phyloP scores from a whole-genome alignment of 106 monocot genomes.

The Ottelia alismoides region DNA sequence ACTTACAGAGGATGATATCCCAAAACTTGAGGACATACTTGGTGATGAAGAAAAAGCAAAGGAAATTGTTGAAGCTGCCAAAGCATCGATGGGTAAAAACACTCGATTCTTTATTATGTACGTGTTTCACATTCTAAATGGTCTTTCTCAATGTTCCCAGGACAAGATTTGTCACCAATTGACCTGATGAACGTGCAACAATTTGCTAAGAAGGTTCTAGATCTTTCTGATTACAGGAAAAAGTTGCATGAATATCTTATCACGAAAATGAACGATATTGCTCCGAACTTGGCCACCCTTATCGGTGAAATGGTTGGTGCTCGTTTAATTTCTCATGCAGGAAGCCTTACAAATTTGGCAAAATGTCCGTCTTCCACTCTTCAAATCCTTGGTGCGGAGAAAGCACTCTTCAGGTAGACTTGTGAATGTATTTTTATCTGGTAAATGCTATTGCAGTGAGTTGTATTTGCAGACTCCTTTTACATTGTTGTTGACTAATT shows the following conservation, averaged over 20 bases:
- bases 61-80: constrained; percentile 93
- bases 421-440: not conserved
- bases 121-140: not conserved
- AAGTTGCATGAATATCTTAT: constrained; percentile 81
- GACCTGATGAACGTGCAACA: constrained; percentile 84
- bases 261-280: constrained; percentile 90
- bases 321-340: constrained; percentile 90
- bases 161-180: constrained; percentile 80
- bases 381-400: constrained; percentile 96
- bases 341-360: constrained; percentile 84
- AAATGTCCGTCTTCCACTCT: constrained; percentile 88
- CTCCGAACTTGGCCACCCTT: constrained; percentile 79
- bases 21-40: constrained; percentile 61
- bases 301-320: constrained; percentile 95
- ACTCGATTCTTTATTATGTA: not conserved
- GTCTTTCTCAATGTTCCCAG: constrained; percentile 26
- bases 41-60: constrained; percentile 95
- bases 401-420: constrained; percentile 98
- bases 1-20: constrained; percentile 54
- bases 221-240: constrained; percentile 77
- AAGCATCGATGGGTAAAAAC: constrained; percentile 87
- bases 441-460: not conserved
- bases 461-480: not conserved
- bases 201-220: constrained; percentile 75
- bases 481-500: not conserved